Base-by-base conservation (phyloP, 495 filamentous ascomycete genomes). In the Zalerion maritima region DNA sequence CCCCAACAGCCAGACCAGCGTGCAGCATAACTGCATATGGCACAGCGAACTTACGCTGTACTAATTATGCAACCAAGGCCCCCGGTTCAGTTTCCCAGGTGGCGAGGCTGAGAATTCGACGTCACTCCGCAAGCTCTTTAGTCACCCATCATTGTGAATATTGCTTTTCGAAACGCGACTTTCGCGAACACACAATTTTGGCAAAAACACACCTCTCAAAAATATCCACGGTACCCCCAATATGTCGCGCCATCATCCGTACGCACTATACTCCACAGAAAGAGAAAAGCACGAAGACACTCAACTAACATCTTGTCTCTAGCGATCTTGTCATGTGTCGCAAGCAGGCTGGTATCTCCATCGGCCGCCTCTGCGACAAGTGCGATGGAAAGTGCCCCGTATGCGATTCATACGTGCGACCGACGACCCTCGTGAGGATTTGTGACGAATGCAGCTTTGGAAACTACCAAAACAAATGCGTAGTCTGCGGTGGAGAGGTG, bases 401-500 rank as follows among this genome's bases (percentile, higher is more conserved):
- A 37, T 99, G 89, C 71, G 89, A 99, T 54, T 87, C 80, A 38
- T 99, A 99, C 68, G 89, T 99, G 36, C 84, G 89, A 3, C 89
- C 89, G 1, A 96, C 91, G 5, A 99, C 91, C 4, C 76, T 94
- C 18, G 87, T 92, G 29, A 78, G 87, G 38, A 96, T 99, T 60
- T 99, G 89, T 64, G 89, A 99, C 58, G 89, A 99, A 58, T 99
- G 89, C 64, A 79, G 78, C 46, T 99, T 99, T 54, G 89, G 89
- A 45, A 99, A 99, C 62, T 99, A 96, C 60, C 89, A 96, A 63
- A 99, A 99, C 58, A 99, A 99, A 52, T 99, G 89, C 49, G 83
- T 96, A 15, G 89, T 99, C 14, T 99, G 89, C 54, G 89, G 89
- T 57, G 89, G 89, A 39, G 89, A 99, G 49, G 50, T 57, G 46